phyloP scores from a whole-genome alignment of 2,329 filamentous ascomycete genomes.

The Ceratocystis eucalypticola region DNA sequence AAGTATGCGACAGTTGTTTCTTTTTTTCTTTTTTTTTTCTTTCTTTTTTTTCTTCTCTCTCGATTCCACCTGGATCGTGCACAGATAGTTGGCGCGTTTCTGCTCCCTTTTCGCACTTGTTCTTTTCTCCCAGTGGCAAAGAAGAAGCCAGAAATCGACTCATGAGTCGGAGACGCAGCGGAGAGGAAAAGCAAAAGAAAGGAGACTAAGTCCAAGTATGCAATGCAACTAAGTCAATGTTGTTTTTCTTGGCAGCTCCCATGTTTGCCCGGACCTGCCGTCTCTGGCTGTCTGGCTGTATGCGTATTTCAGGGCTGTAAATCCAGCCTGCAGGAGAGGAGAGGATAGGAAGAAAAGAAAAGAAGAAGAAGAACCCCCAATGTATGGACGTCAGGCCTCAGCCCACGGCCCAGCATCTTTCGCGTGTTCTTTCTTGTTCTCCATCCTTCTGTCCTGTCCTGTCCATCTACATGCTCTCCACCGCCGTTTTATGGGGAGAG shows the following conservation, averaged over 20 bases:
- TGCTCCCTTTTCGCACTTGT: neutral
- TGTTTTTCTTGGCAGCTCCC: too few relatives aligned
- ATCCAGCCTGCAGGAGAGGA: neutral
- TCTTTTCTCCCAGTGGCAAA: neutral
- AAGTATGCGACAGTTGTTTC: neutral
- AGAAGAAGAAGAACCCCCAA: neutral
- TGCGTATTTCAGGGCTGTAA: neutral
- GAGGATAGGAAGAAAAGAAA: too few relatives aligned
- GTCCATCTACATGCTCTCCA: neutral
- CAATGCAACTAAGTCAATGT: too few relatives aligned
- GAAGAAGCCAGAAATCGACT: neutral
- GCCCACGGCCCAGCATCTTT: neutral
- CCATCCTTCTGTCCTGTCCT: neutral
- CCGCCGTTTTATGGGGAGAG: neutral
- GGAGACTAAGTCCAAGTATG: too few relatives aligned
- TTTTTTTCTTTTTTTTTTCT: neutral
- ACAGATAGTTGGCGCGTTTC: neutral
- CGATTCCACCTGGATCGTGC: neutral
- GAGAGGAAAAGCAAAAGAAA: too few relatives aligned
- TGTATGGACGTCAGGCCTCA: neutral
- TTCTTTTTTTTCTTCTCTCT: neutral
- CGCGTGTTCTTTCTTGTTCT: neutral
- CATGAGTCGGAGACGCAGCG: neutral
- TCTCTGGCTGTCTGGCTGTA: neutral
- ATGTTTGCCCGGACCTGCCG: too few relatives aligned